These are phyloP conservation scores for Stenocarpella maydis DNA, from an alignment of 2,329 filamentous ascomycete genomes.

Conservation along the genomic window DNA sequence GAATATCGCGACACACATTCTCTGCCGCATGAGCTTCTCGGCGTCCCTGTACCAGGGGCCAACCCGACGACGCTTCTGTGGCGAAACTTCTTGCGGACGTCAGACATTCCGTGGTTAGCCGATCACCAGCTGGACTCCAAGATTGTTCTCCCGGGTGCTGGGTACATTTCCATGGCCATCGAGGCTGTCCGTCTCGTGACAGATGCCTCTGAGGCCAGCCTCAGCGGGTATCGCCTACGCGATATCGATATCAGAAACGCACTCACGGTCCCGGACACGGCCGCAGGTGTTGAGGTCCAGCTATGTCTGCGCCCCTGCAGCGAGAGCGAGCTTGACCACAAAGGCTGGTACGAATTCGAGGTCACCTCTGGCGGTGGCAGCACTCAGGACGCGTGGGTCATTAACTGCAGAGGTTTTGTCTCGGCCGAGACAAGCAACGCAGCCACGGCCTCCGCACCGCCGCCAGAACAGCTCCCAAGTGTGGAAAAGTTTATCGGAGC, in stretches of 20 bases:
- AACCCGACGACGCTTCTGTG: conserved; percentile 44
- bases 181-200: conserved; percentile 46
- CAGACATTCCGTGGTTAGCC: conserved; percentile 23
- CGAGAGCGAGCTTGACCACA: neutral
- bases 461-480: conserved; percentile 16
- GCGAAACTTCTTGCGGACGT: conserved; percentile 39
- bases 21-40: conserved; percentile 50
- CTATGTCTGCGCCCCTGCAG: conserved; percentile 1
- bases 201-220: conserved; percentile 38
- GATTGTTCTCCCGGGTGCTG: conserved; percentile 38
- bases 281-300: neutral
- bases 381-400: neutral
- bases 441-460: too few relatives aligned
- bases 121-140: conserved; percentile 39
- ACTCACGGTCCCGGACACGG: neutral
- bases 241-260: neutral
- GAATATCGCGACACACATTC: conserved; percentile 44
- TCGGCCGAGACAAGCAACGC: conserved; percentile 36
- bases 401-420: conserved; percentile 45
- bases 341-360: conserved; percentile 11
- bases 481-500: conserved; percentile 25
- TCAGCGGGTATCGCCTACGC: neutral
- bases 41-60: conserved; percentile 43
- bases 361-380: conserved; percentile 7
- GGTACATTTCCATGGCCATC: conserved; percentile 34